A percentile compares a stretch with the other conserved stretches of the same genome.
Conservation (phyloP, 345 rosid species). For the Pistacia integerrima region DNA sequence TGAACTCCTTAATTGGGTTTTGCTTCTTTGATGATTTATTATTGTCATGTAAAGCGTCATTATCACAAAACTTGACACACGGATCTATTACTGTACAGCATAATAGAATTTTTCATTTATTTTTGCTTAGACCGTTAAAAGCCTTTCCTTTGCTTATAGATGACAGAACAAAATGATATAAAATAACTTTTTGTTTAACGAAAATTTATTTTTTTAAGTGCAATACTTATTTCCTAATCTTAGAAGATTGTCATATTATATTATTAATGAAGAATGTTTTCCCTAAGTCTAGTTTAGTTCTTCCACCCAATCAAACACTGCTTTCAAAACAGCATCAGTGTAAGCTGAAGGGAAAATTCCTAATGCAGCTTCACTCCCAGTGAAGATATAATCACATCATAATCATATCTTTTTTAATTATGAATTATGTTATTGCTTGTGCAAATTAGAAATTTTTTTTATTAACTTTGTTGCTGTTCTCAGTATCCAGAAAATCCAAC, state of each 20-base stretch:
- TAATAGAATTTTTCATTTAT: not conserved
- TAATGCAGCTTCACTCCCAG: not conserved
- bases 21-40: not conserved
- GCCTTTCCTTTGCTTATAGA: constrained; percentile 4
- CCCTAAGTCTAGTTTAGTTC: not conserved
- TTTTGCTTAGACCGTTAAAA: not conserved
- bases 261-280: too few species aligned
- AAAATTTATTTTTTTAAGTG: too few species aligned
- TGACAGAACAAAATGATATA: not conserved
- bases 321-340: not conserved
- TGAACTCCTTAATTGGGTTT: not conserved
- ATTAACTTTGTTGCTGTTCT: constrained; percentile 10
- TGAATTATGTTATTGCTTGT: constrained; percentile 9
- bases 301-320: not conserved
- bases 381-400: not conserved
- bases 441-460: not conserved
- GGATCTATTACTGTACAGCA: not conserved
- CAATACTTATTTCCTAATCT: too few species aligned
- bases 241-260: too few species aligned
- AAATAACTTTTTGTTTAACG: too few species aligned
- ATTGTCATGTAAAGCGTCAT: not conserved
- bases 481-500: constrained; percentile 98
- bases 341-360: not conserved
- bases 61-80: not conserved
- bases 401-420: not conserved